phyloP scores from a whole-genome alignment of 371 early-diverging fungal species.

The Batrachochytrium dendrobatidis region DNA sequence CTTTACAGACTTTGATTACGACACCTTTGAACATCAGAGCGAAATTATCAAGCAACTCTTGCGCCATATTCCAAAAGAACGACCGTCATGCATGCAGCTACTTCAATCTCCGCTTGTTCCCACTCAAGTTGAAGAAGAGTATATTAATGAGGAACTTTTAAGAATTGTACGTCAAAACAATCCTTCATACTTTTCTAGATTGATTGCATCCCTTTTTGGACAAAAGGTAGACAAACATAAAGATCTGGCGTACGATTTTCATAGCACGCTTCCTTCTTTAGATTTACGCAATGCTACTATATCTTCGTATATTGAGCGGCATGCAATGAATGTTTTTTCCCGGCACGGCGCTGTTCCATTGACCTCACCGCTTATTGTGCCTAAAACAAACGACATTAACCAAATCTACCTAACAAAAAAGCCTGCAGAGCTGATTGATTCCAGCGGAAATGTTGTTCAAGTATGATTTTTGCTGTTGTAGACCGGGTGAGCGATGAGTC shows the following conservation, averaged over 20 bases:
- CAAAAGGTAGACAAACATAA: constrained; percentile 74
- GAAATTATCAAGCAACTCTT: constrained; percentile 67
- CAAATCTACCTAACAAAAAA: constrained; percentile 7
- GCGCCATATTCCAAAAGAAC: constrained; percentile 68
- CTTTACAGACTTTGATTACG: constrained; percentile 25
- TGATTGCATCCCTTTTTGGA: constrained; percentile 76
- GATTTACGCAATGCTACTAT: constrained; percentile 10
- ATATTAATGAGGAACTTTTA: constrained; percentile 82
- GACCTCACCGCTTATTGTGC: constrained; percentile 75
- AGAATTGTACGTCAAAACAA: constrained; percentile 83
- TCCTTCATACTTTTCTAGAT: constrained; percentile 71
- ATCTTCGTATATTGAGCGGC: constrained; percentile 10
- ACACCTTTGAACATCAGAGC: constrained; percentile 42
- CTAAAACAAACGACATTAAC: constrained; percentile 45
- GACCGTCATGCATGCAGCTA: constrained; percentile 80
- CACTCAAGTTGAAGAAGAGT: constrained; percentile 83
- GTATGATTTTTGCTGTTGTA: constrained; percentile 4
- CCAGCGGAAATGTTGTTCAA: constrained; percentile 71
- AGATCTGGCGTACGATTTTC: constrained; percentile 85
- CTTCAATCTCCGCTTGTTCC: constrained; percentile 37
- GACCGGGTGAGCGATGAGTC: background rate
- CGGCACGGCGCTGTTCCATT: constrained; percentile 84
- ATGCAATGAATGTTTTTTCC: constrained; percentile 53
- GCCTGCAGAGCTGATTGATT: constrained; percentile 74
- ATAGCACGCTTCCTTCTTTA: constrained; percentile 22